A percentile compares a stretch with the other conserved stretches of the same genome.
Evolutionary conservation across 2,329 filamentous ascomycete species (phyloP).

Genomic region (Nemania serpens): DNA sequence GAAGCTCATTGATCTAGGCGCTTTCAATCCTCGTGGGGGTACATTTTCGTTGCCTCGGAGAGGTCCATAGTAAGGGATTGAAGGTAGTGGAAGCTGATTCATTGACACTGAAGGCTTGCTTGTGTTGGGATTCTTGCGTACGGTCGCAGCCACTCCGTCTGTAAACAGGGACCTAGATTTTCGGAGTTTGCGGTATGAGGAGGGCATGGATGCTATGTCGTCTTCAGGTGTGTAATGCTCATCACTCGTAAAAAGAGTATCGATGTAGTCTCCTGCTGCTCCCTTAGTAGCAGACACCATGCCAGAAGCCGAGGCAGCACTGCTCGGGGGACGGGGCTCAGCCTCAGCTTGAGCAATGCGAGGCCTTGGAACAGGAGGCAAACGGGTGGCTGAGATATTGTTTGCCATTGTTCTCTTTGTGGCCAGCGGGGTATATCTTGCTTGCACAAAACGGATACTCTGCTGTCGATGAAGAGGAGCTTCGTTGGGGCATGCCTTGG

Average conservation of each 20-base stretch:
- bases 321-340: slow-evolving; percentile 16
- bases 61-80: background rate
- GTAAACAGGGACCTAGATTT: slow-evolving; percentile 61
- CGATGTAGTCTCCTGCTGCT: slow-evolving; percentile 44
- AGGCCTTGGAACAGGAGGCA: slow-evolving; percentile 1
- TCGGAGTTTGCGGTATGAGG: slow-evolving; percentile 55
- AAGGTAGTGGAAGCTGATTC: slow-evolving; percentile 20
- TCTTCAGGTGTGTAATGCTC: slow-evolving; percentile 55
- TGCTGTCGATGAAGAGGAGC: slow-evolving; percentile 49
- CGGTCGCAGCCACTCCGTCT: slow-evolving; percentile 34
- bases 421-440: slow-evolving; percentile 12
- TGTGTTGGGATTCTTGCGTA: slow-evolving; percentile 4
- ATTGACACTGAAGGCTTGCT: slow-evolving; percentile 15
- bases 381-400: slow-evolving; percentile 7
- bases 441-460: slow-evolving; percentile 59
- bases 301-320: slow-evolving; percentile 33
- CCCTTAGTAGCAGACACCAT: slow-evolving; percentile 40
- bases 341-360: slow-evolving; percentile 4
- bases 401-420: slow-evolving; percentile 9
- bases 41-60: slow-evolving; percentile 38
- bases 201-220: slow-evolving; percentile 52
- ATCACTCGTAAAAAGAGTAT: slow-evolving; percentile 45
- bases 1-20: slow-evolving; percentile 62
- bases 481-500: slow-evolving; percentile 28
- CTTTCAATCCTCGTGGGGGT: slow-evolving; percentile 43